Percentiles rank a stretch among this genome's conserved stretches.
phyloP scores from a whole-genome alignment of 495 filamentous ascomycete genomes.

The Rusavskia elegans region DNA sequence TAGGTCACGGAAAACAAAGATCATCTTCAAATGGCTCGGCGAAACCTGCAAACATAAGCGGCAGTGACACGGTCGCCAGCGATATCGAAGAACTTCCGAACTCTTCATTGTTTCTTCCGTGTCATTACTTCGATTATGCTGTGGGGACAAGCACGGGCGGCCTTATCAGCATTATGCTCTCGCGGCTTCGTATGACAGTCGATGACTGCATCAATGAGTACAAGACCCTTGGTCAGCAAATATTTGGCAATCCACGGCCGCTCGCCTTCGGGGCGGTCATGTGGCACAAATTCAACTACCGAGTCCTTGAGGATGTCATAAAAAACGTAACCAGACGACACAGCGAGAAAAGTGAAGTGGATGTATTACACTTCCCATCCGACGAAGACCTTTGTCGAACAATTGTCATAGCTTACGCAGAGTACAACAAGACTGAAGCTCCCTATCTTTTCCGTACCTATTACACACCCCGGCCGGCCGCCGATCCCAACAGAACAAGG shows the following conservation, averaged over 20 bases:
- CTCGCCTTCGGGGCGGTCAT: conserved; percentile 1
- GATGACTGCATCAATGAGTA: conserved; percentile 33
- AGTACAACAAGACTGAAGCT: conserved; percentile 3
- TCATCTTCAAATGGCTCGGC: no score
- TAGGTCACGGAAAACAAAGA: background rate
- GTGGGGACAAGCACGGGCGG: conserved; percentile 11
- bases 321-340: no score
- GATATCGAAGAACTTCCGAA: no score
- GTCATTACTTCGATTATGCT: conserved; percentile 10
- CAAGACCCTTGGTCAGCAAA: conserved; percentile 22
- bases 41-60: no score
- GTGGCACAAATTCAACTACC: conserved; percentile 2
- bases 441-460: conserved; percentile 27
- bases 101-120: conserved; percentile 3
- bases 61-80: no score
- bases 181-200: conserved; percentile 32
- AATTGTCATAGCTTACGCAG: conserved; percentile 3
- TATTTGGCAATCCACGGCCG: conserved; percentile 24
- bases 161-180: conserved; percentile 36
- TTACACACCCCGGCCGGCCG: conserved; percentile 18
- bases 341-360: background rate
- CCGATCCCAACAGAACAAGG: conserved; percentile 7
- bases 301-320: no score
- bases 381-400: conserved; percentile 21
- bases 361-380: background rate